Percentiles rank a stretch among this genome's conserved stretches.
These are phyloP conservation scores for Cryphonectria carpinicola DNA, from an alignment of 2,329 filamentous ascomycete species.

Conservation along the genomic window DNA sequence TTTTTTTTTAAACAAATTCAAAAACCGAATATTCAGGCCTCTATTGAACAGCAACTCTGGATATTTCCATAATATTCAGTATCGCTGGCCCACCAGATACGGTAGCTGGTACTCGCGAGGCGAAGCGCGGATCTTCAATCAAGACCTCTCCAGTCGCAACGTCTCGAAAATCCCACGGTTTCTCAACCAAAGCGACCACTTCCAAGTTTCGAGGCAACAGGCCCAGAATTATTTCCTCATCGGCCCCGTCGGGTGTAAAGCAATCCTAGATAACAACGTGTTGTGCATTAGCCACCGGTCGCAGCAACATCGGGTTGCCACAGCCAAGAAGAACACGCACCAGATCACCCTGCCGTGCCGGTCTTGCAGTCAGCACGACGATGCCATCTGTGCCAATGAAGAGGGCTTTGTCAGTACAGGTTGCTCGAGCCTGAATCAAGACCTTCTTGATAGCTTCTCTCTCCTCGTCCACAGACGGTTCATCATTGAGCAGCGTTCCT, in stretches of 20 bases:
- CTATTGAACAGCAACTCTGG: background rate
- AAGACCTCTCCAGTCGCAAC: background rate
- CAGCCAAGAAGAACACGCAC: background rate
- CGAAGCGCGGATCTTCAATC: background rate
- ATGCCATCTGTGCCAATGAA: background rate
- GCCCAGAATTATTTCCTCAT: background rate
- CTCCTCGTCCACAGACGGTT: background rate
- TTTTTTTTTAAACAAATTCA: background rate
- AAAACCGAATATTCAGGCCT: background rate
- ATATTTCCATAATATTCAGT: background rate
- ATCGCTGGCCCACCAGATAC: too few relatives aligned
- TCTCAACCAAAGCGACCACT: background rate
- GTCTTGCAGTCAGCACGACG: background rate
- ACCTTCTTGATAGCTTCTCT: background rate
- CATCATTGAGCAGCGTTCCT: background rate
- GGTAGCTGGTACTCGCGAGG: background rate
- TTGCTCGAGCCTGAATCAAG: background rate
- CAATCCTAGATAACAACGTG: background rate
- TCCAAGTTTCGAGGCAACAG: background rate
- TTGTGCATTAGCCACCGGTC: background rate
- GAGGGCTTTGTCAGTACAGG: background rate
- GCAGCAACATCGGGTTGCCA: background rate
- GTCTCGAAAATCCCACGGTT: background rate
- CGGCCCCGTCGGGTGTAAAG: background rate
- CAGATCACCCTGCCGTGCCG: background rate